Evolutionary conservation across 345 rosid species (phyloP).

Genomic region (Melastoma malabathricum): DNA sequence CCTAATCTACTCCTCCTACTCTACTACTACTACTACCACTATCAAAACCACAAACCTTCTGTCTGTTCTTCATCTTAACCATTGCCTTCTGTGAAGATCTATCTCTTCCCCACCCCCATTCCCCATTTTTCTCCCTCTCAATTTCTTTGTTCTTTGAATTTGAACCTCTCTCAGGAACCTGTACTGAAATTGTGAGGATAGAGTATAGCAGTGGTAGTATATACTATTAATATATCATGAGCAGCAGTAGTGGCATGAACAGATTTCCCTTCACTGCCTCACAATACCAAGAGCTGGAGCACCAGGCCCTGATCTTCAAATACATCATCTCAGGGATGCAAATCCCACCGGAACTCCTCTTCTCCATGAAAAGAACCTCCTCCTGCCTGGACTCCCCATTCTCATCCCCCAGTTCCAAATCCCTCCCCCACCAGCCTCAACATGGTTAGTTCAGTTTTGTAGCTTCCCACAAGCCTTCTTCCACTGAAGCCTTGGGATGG

Average conservation of each 20-base stretch:
- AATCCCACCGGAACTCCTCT: constrained; percentile 74
- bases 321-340: constrained; percentile 65
- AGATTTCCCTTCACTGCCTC: constrained; percentile 62
- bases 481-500: background rate
- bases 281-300: constrained; percentile 92
- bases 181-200: background rate
- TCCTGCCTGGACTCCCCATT: constrained; percentile 29
- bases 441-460: constrained; percentile 33
- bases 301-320: constrained; percentile 73
- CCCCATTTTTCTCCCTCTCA: background rate
- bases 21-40: background rate
- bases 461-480: background rate
- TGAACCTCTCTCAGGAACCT: background rate
- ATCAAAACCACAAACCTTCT: background rate
- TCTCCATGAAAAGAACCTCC: constrained; percentile 48
- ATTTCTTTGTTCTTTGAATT: no score
- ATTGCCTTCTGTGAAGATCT: constrained; percentile 25
- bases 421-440: constrained; percentile 33
- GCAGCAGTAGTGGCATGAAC: constrained; percentile 13
- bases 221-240: constrained; percentile 10
- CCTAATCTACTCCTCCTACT: constrained; percentile 22
- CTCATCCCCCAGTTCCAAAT: constrained; percentile 22
- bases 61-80: constrained; percentile 3
- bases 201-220: background rate
- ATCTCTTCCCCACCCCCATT: constrained; percentile 12